Evolutionary conservation across 2,329 filamentous ascomycete genomes (phyloP).

Genomic region (Sarocladium strictum): DNA sequence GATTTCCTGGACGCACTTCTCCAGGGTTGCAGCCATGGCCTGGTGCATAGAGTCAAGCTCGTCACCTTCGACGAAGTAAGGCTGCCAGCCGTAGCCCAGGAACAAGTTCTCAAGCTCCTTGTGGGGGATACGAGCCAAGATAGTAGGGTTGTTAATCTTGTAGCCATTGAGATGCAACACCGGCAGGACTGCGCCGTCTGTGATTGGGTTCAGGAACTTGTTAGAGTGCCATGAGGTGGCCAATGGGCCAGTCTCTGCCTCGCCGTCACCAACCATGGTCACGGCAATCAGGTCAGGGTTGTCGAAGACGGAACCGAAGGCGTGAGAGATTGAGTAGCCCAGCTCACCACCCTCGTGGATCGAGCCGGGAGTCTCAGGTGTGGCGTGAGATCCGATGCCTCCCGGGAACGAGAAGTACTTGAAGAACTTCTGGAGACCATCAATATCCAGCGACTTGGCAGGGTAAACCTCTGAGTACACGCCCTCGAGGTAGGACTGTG

Average conservation of each 20-base stretch:
- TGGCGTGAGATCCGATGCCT: constrained; percentile 71
- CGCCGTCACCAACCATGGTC: constrained; percentile 75
- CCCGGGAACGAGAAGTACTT: constrained; percentile 80
- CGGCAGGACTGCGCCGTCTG: constrained; percentile 70
- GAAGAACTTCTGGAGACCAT: constrained; percentile 71
- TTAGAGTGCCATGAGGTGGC: constrained; percentile 78
- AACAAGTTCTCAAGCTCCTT: constrained; percentile 66
- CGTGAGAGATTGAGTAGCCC: constrained; percentile 75
- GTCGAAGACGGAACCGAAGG: constrained; percentile 72
- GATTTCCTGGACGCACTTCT: constrained; percentile 67
- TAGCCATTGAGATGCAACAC: constrained; percentile 77
- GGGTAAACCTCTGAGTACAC: constrained; percentile 74
- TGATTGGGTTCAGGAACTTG: constrained; percentile 76
- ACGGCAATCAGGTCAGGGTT: constrained; percentile 68
- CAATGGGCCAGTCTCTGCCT: constrained; percentile 74
- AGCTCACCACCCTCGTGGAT: constrained; percentile 77
- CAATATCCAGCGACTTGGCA: constrained; percentile 46
- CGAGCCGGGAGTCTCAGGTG: constrained; percentile 70
- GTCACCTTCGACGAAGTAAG: constrained; percentile 64
- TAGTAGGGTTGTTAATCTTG: constrained; percentile 77
- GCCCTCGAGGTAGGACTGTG: constrained; percentile 72
- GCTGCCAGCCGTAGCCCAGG: constrained; percentile 69
- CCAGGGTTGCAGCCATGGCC: constrained; percentile 72
- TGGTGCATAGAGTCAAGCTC: constrained; percentile 73
- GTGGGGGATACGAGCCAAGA: constrained; percentile 68